phyloP scores from a whole-genome alignment of 2,329 filamentous ascomycete genomes.

The Septoria petroselini region DNA sequence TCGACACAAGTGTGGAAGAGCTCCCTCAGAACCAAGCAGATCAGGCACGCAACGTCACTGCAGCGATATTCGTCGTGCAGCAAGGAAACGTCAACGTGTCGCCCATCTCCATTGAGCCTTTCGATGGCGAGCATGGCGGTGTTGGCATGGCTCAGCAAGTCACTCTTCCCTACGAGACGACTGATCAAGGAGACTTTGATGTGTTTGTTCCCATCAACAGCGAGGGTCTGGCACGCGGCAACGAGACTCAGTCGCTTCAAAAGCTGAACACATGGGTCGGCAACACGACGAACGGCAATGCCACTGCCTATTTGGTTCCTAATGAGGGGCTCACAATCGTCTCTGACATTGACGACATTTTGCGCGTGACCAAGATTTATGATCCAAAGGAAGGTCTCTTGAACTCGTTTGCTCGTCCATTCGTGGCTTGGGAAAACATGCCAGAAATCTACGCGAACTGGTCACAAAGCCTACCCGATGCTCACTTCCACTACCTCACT shows the following conservation, averaged over 20 bases:
- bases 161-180: constrained; percentile 64
- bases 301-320: constrained; percentile 73
- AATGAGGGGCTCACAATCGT: constrained; percentile 67
- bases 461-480: constrained; percentile 61
- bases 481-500: constrained; percentile 79
- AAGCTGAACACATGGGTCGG: constrained; percentile 66
- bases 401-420: constrained; percentile 71
- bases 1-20: constrained; percentile 60
- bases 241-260: constrained; percentile 63
- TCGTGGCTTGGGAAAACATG: constrained; percentile 74
- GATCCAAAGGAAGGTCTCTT: constrained; percentile 69
- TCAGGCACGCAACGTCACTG: constrained; percentile 70
- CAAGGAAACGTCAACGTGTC: constrained; percentile 61
- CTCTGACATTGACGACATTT: constrained; percentile 76
- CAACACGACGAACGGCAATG: constrained; percentile 64
- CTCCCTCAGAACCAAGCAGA: constrained; percentile 59
- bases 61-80: constrained; percentile 71
- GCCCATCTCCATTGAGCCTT: constrained; percentile 60
- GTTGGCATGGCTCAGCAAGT: constrained; percentile 56
- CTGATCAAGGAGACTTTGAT: constrained; percentile 68
- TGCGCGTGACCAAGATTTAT: constrained; percentile 79
- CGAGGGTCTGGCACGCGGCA: constrained; percentile 60
- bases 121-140: constrained; percentile 50
- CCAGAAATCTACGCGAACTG: constrained; percentile 74
- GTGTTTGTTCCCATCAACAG: constrained; percentile 64